Conservation (phyloP, 208 protist species). For the Naegleria gruberi region DNA sequence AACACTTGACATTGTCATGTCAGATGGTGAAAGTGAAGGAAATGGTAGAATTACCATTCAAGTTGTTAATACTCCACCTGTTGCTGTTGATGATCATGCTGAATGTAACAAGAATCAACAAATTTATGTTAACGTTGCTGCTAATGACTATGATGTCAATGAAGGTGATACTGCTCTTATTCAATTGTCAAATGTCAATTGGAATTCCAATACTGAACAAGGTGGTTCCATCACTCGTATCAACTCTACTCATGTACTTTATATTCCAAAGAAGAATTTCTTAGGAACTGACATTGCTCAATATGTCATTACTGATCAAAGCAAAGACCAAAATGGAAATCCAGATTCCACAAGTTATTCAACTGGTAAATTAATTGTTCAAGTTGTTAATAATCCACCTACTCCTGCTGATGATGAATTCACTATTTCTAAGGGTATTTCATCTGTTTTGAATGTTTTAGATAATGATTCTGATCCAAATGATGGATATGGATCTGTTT, state of each 20-base stretch:
- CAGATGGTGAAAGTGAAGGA: not conserved
- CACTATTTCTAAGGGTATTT: not conserved
- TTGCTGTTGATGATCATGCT: not conserved
- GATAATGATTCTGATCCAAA: not conserved
- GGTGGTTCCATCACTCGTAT: not conserved
- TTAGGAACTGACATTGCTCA: not conserved
- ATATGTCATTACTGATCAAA: not conserved
- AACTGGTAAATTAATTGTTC: not conserved
- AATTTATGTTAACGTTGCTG: not conserved
- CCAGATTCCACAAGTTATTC: not conserved
- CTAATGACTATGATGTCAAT: not conserved
- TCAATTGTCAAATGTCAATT: not conserved
- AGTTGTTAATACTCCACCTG: not conserved
- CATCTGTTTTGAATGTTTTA: not conserved
- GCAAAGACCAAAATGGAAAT: not conserved
- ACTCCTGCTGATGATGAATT: not conserved
- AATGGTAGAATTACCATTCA: not conserved
- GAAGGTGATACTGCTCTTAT: not conserved
- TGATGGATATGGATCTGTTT: not conserved
- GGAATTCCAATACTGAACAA: not conserved
- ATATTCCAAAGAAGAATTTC: not conserved
- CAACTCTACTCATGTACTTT: not conserved
- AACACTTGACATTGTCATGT: not conserved
- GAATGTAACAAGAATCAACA: not conserved
- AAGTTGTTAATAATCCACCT: not conserved